phyloP scores from a whole-genome alignment of 495 filamentous ascomycete genomes.

The Penicillium nucicola region DNA sequence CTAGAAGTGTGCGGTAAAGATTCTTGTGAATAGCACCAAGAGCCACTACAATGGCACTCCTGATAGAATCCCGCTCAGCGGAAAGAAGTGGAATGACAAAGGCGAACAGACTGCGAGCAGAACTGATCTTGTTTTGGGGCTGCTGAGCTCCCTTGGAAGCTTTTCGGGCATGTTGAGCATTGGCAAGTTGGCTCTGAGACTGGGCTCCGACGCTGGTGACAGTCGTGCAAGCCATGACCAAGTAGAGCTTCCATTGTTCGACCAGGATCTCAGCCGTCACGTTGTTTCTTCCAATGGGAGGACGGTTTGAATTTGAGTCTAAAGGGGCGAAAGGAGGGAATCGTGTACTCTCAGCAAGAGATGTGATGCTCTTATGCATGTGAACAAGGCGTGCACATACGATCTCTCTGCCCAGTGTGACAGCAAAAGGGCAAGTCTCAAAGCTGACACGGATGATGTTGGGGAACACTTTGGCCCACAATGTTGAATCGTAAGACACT shows the following conservation, averaged over 20 bases:
- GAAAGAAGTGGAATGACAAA: conserved; percentile 85
- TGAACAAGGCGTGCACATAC: conserved; percentile 88
- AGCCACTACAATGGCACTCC: conserved; percentile 87
- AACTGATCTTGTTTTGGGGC: conserved; percentile 77
- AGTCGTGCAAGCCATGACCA: conserved; percentile 96
- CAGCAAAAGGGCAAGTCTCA: conserved; percentile 84
- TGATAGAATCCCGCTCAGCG: conserved; percentile 68
- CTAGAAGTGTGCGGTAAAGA: conserved; percentile 88
- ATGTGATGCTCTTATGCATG: conserved; percentile 80
- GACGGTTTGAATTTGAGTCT: conserved; percentile 46
- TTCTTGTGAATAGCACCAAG: conserved; percentile 93
- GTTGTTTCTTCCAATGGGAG: conserved; percentile 52
- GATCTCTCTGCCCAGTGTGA: conserved; percentile 84
- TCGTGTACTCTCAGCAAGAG: conserved; percentile 70
- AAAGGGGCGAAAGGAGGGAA: conserved; percentile 55
- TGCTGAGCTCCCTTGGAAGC: conserved; percentile 69
- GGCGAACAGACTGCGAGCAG: conserved; percentile 82
- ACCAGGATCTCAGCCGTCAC: conserved; percentile 83
- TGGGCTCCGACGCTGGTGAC: conserved; percentile 77
- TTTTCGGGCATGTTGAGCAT: conserved; percentile 80
- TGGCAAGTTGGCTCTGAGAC: conserved; percentile 53
- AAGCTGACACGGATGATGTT: conserved; percentile 90
- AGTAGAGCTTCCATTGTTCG: conserved; percentile 98
- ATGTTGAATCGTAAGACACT: conserved; percentile 84
- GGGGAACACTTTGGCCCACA: conserved; percentile 98